Percentiles rank a stretch among this genome's conserved stretches.
phyloP scores from a whole-genome alignment of 2,329 filamentous ascomycete genomes.

The Penicillium rolfsii region DNA sequence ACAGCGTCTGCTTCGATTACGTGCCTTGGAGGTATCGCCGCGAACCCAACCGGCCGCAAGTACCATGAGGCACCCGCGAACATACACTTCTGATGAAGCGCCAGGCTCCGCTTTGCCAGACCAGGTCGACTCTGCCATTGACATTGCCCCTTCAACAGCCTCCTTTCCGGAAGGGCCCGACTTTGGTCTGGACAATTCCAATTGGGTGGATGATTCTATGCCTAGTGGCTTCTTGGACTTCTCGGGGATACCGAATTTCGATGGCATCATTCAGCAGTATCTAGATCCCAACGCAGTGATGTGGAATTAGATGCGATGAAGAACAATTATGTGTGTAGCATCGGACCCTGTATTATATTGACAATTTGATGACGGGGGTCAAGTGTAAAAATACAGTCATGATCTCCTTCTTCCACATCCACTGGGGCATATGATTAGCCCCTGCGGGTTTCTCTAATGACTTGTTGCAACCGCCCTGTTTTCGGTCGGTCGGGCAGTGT shows the following conservation, averaged over 20 bases:
- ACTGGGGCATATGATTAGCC: no score
- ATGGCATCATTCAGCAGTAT: conserved; percentile 35
- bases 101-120: not conserved
- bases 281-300: not conserved
- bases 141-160: conserved; percentile 13
- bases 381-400: not conserved
- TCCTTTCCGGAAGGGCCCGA: conserved; percentile 26
- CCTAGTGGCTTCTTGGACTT: conserved; percentile 31
- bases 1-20: conserved; percentile 27
- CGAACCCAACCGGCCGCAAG: not conserved
- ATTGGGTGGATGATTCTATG: conserved; percentile 30
- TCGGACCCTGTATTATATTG: not conserved
- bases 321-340: no score
- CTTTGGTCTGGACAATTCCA: conserved; percentile 18
- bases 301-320: not conserved
- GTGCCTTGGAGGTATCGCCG: conserved; percentile 19
- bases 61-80: not conserved
- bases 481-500: no score
- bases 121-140: conserved; percentile 14
- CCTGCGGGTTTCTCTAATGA: no score
- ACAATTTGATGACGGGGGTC: not conserved
- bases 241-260: conserved; percentile 34
- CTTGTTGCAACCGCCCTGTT: no score
- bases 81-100: not conserved
- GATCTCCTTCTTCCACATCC: not conserved